Evolutionary conservation across 306 rosid genomes (phyloP).

Genomic region (Dalbergia cochinchinensis): DNA sequence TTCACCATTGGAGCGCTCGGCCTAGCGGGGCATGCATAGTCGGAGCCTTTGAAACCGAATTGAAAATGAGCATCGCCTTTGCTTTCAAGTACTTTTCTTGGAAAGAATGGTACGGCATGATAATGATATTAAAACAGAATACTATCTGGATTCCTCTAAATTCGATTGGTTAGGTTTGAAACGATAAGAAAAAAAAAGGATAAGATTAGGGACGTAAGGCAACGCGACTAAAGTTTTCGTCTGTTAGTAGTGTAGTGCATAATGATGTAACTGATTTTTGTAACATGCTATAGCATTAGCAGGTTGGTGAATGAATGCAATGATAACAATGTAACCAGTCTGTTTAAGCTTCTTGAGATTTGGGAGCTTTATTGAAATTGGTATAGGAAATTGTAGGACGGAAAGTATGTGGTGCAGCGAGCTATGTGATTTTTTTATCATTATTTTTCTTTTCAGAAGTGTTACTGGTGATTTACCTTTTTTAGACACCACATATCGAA

Average conservation of each 20-base stretch:
- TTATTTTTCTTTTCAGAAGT: background rate
- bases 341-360: background rate
- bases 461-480: too few relatives aligned
- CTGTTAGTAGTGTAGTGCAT: background rate
- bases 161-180: constrained; percentile 22
- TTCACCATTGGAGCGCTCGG: too few relatives aligned
- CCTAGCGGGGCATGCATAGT: background rate
- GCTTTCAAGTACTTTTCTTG: background rate
- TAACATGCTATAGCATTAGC: background rate
- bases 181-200: background rate
- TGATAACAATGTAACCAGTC: background rate
- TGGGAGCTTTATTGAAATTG: background rate
- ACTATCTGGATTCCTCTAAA: background rate
- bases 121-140: background rate
- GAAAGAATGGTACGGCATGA: background rate
- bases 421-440: background rate
- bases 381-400: background rate
- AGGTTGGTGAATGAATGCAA: background rate
- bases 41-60: background rate
- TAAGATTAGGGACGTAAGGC: background rate
- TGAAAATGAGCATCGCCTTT: background rate
- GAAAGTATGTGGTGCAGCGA: background rate
- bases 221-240: background rate
- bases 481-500: too few relatives aligned
- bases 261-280: constrained; percentile 3